Base-by-base conservation (phyloP, 208 protist species). In the Trypanosoma melophagium region DNA sequence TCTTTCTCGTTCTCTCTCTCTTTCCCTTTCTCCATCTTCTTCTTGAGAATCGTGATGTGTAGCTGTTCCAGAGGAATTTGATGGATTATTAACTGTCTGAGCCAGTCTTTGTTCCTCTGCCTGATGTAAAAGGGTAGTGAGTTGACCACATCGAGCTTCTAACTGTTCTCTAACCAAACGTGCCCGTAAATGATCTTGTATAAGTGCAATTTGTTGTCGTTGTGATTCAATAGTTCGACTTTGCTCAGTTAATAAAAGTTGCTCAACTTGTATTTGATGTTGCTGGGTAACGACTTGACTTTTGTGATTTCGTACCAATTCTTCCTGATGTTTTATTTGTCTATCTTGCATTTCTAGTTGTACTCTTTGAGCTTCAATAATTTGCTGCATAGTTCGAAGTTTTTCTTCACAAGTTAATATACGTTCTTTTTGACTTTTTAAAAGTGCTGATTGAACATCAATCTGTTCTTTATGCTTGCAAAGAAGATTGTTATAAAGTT, bases 321-420 rank as follows among this genome's bases (percentile, higher is more conserved):
- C 69, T 49, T 81, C 72, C 42, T 90, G 84, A 38, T 83, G 69
- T 60, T 77, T 69, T 10, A 90, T 64, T 69, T 84, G 81, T 16
- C 57, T 63, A 40, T 40, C 61, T 67, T 87, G 84, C 76, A 85
- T 90, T 13, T 81, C 71, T 16, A 87, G 41, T 61, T 90, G 84
- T 19, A 52, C 41, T 40, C 82, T 73, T 73, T 92, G 89, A 10
- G 89, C 81, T 38, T 86, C 79, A 54, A 93, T 89, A 57, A 95
- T 92, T 66, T 95, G 84, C 59, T 92, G 81, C 86, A 95, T 89
- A 17, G 86, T 91, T 16, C 72, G 58, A 17, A 95, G 57, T 61
- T 93, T 95, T 59, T 90, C 84, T 49, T 95, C 86, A 76, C 89
- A 92, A 22, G 84, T 90, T 24, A 70, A 50, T 66, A 95, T 90